Evolutionary conservation across 179 eudicot species (phyloP).

Genomic region (Spergularia azorica): DNA sequence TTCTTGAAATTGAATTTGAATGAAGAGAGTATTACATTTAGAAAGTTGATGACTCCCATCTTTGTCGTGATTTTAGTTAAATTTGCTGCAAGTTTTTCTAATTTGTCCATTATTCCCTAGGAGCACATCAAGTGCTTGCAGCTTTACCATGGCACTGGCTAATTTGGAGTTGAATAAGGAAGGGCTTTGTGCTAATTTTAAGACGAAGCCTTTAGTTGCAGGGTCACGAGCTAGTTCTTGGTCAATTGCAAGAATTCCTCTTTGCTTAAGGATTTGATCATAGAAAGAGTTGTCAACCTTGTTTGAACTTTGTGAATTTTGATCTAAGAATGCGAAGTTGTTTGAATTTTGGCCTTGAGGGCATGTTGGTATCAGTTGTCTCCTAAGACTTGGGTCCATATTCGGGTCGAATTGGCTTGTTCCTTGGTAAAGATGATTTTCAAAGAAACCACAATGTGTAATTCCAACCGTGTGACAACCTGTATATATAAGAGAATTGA

Average conservation of each 20-base stretch:
- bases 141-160: constrained; percentile 33
- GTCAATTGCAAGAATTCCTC: constrained; percentile 51
- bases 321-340: constrained; percentile 38
- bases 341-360: constrained; percentile 29
- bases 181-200: constrained; percentile 3
- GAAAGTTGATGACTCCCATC: no score
- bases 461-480: constrained; percentile 58
- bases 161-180: constrained; percentile 18
- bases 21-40: no score
- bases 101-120: constrained; percentile 25
- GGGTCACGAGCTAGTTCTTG: constrained; percentile 45
- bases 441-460: constrained; percentile 40
- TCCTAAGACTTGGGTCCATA: constrained; percentile 32
- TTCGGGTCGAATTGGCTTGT: constrained; percentile 34
- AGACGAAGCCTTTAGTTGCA: constrained; percentile 29
- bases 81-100: constrained; percentile 23
- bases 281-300: constrained; percentile 50
- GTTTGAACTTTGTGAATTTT: constrained; percentile 35
- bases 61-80: not conserved
- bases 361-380: constrained; percentile 32
- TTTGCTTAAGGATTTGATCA: constrained; percentile 33
- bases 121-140: constrained; percentile 31
- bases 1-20: no score
- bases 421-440: constrained; percentile 43
- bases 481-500: not conserved